Conservation (phyloP, 768 basidiomycete species). For the Tylopilus intermedius region DNA sequence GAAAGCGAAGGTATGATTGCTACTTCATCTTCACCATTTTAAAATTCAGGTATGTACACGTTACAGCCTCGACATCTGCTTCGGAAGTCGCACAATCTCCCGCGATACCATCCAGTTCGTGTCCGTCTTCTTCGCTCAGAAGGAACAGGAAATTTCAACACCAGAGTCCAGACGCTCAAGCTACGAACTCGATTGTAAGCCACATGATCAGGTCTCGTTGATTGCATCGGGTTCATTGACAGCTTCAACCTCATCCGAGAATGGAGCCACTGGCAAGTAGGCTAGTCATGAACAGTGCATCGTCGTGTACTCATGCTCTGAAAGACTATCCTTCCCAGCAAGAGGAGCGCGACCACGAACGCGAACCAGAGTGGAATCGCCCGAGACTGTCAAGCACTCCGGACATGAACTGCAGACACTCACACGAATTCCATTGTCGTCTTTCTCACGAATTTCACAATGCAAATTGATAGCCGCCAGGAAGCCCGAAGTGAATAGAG, state of each 20-base stretch:
- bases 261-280: constrained; percentile 21
- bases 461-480: no score
- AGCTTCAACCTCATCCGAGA: constrained; percentile 30
- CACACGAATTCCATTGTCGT: constrained; percentile 25
- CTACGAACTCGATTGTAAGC: constrained; percentile 20
- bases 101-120: constrained; percentile 6
- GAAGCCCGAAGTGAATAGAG: no score
- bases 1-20: constrained; percentile 36
- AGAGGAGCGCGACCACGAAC: constrained; percentile 17
- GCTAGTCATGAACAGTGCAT: not conserved
- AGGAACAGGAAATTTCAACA: constrained; percentile 1
- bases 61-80: constrained; percentile 13
- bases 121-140: constrained; percentile 14
- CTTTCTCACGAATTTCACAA: constrained; percentile 28
- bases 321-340: constrained; percentile 30
- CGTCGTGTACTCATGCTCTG: not conserved
- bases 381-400: constrained; percentile 26
- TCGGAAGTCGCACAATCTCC: constrained; percentile 5
- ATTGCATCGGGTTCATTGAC: not conserved
- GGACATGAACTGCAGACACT: constrained; percentile 24
- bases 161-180: constrained; percentile 7
- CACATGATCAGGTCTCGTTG: not conserved
- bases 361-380: constrained; percentile 45
- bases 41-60: not conserved
- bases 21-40: not conserved